phyloP scores from a whole-genome alignment of 768 basidiomycete species.

The Lepiota subincarnata region DNA sequence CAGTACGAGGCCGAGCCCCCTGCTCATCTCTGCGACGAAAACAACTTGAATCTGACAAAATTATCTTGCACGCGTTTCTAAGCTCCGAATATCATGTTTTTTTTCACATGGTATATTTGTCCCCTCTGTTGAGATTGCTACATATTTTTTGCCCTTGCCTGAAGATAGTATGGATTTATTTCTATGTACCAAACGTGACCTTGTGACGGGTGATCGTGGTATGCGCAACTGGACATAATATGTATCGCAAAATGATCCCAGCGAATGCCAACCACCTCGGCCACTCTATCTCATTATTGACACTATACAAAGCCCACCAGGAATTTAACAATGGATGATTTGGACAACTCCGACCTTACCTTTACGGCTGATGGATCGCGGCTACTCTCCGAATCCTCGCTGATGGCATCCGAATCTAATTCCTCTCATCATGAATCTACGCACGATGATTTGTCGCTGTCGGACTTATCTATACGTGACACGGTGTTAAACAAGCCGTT shows the following conservation, averaged over 20 bases:
- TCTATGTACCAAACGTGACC: too few species aligned
- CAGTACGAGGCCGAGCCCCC: background rate
- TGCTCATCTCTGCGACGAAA: background rate
- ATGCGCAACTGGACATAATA: background rate
- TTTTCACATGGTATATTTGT: too few species aligned
- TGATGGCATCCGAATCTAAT: constrained; percentile 20
- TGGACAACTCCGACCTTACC: constrained; percentile 13
- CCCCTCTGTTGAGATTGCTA: background rate
- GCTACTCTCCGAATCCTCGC: constrained; percentile 44
- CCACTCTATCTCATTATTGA: background rate
- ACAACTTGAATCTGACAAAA: background rate
- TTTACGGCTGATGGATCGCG: constrained; percentile 16
- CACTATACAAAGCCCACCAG: background rate
- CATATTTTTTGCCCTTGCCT: background rate
- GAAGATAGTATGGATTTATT: background rate
- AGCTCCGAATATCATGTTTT: too few species aligned
- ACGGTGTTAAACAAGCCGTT: constrained; percentile 22
- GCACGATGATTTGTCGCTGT: constrained; percentile 51
- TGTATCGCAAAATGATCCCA: background rate
- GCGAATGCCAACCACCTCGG: background rate
- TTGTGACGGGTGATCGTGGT: background rate
- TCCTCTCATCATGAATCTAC: constrained; percentile 35
- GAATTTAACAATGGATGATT: background rate
- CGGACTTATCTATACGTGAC: constrained; percentile 46
- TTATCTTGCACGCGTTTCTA: too few species aligned